phyloP scores from a whole-genome alignment of 805 yeast genomes.

The Pichia insulana region DNA sequence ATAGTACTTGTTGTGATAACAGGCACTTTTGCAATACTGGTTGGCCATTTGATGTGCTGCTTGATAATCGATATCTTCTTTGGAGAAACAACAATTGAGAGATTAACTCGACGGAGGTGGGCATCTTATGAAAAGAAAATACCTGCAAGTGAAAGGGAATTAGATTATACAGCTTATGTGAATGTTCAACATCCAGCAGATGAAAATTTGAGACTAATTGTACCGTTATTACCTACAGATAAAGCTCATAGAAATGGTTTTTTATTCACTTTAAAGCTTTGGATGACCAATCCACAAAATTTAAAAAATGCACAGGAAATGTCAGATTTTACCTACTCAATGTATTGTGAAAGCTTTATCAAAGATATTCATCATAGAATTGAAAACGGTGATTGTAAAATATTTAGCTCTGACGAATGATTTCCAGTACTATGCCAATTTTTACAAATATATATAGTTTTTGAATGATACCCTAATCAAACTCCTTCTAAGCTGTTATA shows the following conservation, averaged over 20 bases:
- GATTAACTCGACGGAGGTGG: slow-evolving; percentile 17
- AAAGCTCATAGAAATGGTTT: slow-evolving; percentile 33
- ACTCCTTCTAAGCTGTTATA: slow-evolving; percentile 28
- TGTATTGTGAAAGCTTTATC: slow-evolving; percentile 20
- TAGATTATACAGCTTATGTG: slow-evolving; percentile 31
- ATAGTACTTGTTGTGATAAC: slow-evolving; percentile 33
- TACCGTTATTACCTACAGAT: slow-evolving; percentile 27
- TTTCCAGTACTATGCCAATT: slow-evolving; percentile 4
- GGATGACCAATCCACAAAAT: slow-evolving; percentile 22
- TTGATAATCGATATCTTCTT: slow-evolving; percentile 32
- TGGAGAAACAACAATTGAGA: slow-evolving; percentile 35
- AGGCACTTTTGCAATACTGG: slow-evolving; percentile 38
- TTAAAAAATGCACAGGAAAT: slow-evolving; percentile 10
- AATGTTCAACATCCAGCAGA: slow-evolving; percentile 30
- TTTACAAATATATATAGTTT: not conserved
- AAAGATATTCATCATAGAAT: slow-evolving; percentile 19
- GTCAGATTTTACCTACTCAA: slow-evolving; percentile 23
- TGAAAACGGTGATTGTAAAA: slow-evolving; percentile 18
- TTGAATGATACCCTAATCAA: not conserved
- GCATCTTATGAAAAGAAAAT: slow-evolving; percentile 18
- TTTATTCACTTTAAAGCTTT: slow-evolving; percentile 25
- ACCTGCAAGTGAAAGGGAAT: slow-evolving; percentile 1
- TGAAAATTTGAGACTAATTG: slow-evolving; percentile 30
- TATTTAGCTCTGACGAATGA: slow-evolving; percentile 17
- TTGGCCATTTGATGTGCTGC: slow-evolving; percentile 32